Evolutionary conservation across 1,284 basidiomycete genomes (phyloP), one percentile per base, ranked within the genome.

Genomic region (Trichosporon faecale): DNA sequence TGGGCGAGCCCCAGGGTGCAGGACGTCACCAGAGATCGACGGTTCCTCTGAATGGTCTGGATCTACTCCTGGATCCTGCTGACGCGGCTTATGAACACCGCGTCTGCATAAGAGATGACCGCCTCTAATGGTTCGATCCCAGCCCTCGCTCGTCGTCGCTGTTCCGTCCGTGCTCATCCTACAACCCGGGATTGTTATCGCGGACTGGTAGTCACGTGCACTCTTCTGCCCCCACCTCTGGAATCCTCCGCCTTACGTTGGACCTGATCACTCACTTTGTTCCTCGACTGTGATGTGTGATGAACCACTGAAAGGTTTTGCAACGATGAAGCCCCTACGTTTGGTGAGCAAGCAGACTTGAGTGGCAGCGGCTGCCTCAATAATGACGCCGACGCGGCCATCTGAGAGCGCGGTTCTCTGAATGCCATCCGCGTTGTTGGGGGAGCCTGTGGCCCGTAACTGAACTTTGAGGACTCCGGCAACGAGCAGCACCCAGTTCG

Each of bases 21-120:
- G 29, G 57, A n/a, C 57, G 57, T 61, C 57, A 61, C 57, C 57
- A 33, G 23, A 61, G 57, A 61, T 61, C 57, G 57, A 61, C 57
- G 18, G 57, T 61, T 61, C 14, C 57, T 31, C 11, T 61, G 57
- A 6, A 16, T 61, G 57, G 57, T 33, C 57, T 61, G 57, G 57
- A 61, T 61, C 57, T 25, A 18, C 7, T 31, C 29, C 29, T 33
- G 16, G 18, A 31, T 9, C 18, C 7, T 33, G 33, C 57, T 29
- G 57, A 31, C 57, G 23, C 57, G 57, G 57, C n/a, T 61, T 61
- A 31, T 61, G 57, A 61, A 33, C 57, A 11, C 57, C 57, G 57
- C 57, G 57, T 21, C 27, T 33, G 6, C 27, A 21, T n/a, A 3
- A 31, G 14, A 33, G 57, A 61, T 61, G 57, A 21, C 57, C 57